Evolutionary conservation across 148 eudicot species (phyloP).

Genomic region (Polygonum maritimum): DNA sequence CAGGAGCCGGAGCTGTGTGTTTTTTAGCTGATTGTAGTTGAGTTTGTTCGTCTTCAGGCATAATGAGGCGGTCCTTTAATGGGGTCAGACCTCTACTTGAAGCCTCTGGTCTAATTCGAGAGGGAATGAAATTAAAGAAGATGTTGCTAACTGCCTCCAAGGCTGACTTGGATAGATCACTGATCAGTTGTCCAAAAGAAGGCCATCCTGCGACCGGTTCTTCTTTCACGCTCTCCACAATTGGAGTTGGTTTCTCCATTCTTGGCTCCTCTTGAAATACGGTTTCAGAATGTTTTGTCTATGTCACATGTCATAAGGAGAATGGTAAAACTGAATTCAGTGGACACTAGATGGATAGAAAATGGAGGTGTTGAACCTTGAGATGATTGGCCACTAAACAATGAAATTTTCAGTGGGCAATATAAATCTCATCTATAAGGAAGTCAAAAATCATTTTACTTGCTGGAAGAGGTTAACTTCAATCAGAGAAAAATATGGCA

Average conservation of each 20-base stretch:
- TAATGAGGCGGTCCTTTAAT: conserved; percentile 56
- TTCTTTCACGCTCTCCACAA: conserved; percentile 31
- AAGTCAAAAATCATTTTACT: neutral
- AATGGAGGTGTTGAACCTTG: neutral
- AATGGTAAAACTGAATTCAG: neutral
- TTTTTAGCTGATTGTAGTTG: conserved; percentile 40
- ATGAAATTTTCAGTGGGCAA: neutral
- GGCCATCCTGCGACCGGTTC: conserved; percentile 72
- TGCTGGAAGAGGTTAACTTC: neutral
- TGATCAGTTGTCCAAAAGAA: conserved; percentile 54
- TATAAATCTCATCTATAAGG: neutral
- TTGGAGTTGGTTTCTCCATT: conserved; percentile 34
- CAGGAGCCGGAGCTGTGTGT: conserved; percentile 57
- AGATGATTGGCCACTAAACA: neutral
- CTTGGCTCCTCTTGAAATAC: conserved; percentile 25
- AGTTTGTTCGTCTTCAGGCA: conserved; percentile 69
- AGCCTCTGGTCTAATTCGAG: conserved; percentile 17
- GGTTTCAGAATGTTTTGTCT: conserved; percentile 32
- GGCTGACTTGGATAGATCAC: conserved; percentile 51
- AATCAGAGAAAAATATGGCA: neutral
- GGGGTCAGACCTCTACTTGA: conserved; percentile 53
- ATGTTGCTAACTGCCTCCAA: conserved; percentile 34
- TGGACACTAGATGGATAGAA: neutral
- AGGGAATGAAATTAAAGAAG: conserved; percentile 37
- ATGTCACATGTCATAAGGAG: conserved; percentile 5